A percentile compares a stretch with the other conserved stretches of the same genome.
Evolutionary conservation across 2,329 filamentous ascomycete genomes (phyloP).

Genomic region (Metarhizium album): DNA sequence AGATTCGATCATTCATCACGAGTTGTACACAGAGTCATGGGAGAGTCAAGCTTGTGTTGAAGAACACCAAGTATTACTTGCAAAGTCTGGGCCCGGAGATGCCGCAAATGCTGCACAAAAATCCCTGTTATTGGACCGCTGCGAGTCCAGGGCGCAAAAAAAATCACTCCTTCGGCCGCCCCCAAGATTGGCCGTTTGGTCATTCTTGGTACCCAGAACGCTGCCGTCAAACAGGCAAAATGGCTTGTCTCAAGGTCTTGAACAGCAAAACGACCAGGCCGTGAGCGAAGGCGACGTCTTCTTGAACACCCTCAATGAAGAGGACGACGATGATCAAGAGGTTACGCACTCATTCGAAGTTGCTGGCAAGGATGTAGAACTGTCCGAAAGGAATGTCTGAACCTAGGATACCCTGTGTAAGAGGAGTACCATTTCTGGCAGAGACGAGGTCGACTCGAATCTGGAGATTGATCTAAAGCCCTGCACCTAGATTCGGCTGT

Average conservation of each 20-base stretch:
- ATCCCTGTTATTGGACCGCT: constrained; percentile 71
- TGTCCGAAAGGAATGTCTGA: constrained; percentile 82
- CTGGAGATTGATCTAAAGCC: constrained; percentile 90
- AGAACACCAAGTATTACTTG: constrained; percentile 88
- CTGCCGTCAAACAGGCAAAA: constrained; percentile 70
- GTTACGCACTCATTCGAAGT: constrained; percentile 93
- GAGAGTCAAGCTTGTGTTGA: constrained; percentile 89
- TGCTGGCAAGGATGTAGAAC: constrained; percentile 68
- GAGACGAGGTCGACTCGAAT: constrained; percentile 80
- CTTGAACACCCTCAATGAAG: constrained; percentile 64
- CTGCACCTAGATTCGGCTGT: constrained; percentile 80
- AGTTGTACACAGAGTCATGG: constrained; percentile 84
- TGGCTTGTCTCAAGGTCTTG: constrained; percentile 21
- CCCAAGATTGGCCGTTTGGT: constrained; percentile 80
- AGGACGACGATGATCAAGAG: constrained; percentile 80
- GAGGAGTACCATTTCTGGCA: constrained; percentile 97
- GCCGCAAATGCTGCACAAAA: constrained; percentile 75
- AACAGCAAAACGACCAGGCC: constrained; percentile 35
- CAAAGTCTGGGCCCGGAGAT: constrained; percentile 84
- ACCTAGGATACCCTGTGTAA: constrained; percentile 75
- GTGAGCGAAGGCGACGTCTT: constrained; percentile 59
- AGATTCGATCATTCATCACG: constrained; percentile 65
- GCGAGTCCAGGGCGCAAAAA: constrained; percentile 59
- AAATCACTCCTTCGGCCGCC: constrained; percentile 70
- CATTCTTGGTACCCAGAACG: constrained; percentile 90